These are phyloP conservation scores for Cyberlindnera japonica DNA, from an alignment of 805 yeast species.

Conservation along the genomic window DNA sequence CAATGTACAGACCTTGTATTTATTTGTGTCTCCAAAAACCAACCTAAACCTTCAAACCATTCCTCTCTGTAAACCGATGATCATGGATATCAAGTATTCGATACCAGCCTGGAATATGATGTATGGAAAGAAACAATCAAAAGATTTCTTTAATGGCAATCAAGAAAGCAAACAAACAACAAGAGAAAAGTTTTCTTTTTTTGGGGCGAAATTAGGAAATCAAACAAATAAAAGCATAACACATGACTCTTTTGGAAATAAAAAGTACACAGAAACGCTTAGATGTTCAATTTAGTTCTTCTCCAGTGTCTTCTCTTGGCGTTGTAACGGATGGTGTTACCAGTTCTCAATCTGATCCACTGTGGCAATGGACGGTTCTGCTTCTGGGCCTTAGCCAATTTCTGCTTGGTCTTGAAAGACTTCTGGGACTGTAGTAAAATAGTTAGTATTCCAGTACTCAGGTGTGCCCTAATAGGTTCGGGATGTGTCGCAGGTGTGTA, in stretches of 20 bases:
- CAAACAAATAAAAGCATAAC: conserved; percentile 11
- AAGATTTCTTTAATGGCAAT: background rate
- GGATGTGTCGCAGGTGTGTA: background rate
- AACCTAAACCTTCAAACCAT: conserved; percentile 6
- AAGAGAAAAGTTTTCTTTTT: conserved; percentile 5
- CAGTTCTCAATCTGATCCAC: conserved; percentile 98
- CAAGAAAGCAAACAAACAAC: conserved; percentile 3
- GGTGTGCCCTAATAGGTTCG: too few species aligned
- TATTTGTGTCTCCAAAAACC: conserved; percentile 2
- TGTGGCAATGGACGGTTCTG: conserved; percentile 99
- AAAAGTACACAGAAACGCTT: conserved; percentile 34
- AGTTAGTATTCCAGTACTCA: conserved; percentile 19
- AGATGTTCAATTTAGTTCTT: conserved; percentile 98
- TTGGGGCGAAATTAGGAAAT: conserved; percentile 9
- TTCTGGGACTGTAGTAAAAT: conserved; percentile 65
- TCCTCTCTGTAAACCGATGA: background rate
- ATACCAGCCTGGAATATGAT: too few species aligned
- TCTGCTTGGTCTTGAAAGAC: conserved; percentile 95
- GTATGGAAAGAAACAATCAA: background rate
- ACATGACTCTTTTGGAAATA: too few species aligned
- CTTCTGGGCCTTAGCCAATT: conserved; percentile 97
- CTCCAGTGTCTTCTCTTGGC: conserved; percentile 99
- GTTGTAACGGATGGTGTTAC: conserved; percentile 96
- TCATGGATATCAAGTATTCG: too few species aligned
- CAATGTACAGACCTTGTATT: conserved; percentile 27